Percentiles rank a stretch among this genome's conserved stretches.
Evolutionary conservation across 345 rosid genomes (phyloP).

Genomic region (Moricandia moricandioides): DNA sequence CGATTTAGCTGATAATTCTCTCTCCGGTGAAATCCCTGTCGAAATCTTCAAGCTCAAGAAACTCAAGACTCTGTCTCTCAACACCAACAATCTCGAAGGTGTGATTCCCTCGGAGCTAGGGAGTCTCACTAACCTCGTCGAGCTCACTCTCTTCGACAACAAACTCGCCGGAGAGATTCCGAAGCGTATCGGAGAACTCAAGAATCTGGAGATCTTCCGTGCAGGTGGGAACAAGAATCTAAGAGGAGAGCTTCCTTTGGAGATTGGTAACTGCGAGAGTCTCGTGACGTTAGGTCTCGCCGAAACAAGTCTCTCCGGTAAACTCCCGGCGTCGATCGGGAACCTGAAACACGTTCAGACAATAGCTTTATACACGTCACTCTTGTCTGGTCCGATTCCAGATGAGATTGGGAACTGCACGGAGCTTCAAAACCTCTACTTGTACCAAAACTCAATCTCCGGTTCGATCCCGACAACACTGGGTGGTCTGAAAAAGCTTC

Average conservation of each 20-base stretch:
- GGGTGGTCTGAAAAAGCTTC: constrained; percentile 77
- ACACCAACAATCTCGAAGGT: constrained; percentile 77
- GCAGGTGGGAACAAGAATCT: constrained; percentile 92
- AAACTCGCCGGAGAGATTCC: constrained; percentile 76
- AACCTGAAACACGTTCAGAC: constrained; percentile 70
- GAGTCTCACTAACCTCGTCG: constrained; percentile 53
- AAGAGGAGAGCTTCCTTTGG: constrained; percentile 79
- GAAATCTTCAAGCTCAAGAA: constrained; percentile 65
- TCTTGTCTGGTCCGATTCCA: constrained; percentile 74
- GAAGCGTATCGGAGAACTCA: constrained; percentile 60
- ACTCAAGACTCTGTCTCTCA: constrained; percentile 55
- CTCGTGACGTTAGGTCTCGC: constrained; percentile 86
- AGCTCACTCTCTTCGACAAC: constrained; percentile 72
- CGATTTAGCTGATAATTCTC: constrained; percentile 72
- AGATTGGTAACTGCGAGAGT: constrained; percentile 82
- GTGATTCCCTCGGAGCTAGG: constrained; percentile 68
- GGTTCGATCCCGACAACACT: constrained; percentile 64
- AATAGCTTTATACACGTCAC: constrained; percentile 71
- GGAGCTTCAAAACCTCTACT: constrained; percentile 76
- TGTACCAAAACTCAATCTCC: constrained; percentile 86
- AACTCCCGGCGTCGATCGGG: constrained; percentile 68
- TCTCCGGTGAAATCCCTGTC: constrained; percentile 69
- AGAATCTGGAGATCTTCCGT: constrained; percentile 54
- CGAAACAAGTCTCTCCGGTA: constrained; percentile 89
- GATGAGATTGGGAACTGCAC: constrained; percentile 79